Conservation (phyloP, 2,329 filamentous ascomycete species). For the Cucurbitaria berberidis region DNA sequence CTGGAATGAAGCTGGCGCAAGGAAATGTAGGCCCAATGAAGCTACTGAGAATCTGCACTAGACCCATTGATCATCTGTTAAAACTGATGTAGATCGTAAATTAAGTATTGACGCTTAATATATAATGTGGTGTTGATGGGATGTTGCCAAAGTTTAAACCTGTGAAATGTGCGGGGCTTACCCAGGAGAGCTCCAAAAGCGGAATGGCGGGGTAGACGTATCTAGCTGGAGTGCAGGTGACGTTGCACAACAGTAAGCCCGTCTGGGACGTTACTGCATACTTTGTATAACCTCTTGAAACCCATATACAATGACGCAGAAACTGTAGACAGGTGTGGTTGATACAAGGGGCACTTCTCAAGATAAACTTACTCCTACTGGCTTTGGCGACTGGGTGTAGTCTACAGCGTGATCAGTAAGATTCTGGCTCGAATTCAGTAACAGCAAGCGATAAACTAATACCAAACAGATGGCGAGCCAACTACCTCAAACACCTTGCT, state of each 20-base stretch:
- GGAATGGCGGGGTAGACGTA: background rate
- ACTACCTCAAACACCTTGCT: background rate
- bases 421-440: too few relatives aligned
- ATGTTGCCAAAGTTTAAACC: background rate
- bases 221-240: background rate
- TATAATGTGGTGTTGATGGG: background rate
- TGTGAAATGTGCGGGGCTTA: background rate
- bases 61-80: background rate
- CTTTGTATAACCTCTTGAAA: too few relatives aligned
- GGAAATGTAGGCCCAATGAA: slow-evolving; percentile 9
- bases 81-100: background rate
- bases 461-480: background rate
- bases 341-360: background rate
- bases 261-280: too few relatives aligned
- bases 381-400: too few relatives aligned
- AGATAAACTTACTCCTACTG: too few relatives aligned
- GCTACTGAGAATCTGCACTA: background rate
- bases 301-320: background rate
- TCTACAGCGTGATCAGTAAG: too few relatives aligned
- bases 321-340: too few relatives aligned
- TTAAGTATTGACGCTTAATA: background rate
- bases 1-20: slow-evolving; percentile 20
- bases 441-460: too few relatives aligned
- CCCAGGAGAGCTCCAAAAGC: background rate
- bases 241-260: too few relatives aligned